A percentile compares a stretch with the other conserved stretches of the same genome.
These are phyloP conservation scores for Diaporthe nobilis DNA, from an alignment of 2,329 filamentous ascomycete genomes.

Conservation along the genomic window DNA sequence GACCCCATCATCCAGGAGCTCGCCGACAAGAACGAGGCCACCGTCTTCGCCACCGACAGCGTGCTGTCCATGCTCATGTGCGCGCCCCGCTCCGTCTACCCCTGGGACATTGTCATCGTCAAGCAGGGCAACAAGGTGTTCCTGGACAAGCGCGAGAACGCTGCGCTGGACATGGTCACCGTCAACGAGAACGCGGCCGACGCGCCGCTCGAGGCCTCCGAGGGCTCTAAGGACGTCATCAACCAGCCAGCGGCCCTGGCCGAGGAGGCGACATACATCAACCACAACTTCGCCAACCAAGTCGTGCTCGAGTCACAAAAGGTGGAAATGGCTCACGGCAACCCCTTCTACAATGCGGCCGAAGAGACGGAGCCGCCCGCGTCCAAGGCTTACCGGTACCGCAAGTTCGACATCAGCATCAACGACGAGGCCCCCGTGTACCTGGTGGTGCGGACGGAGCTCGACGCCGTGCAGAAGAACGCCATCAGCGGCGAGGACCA, in stretches of 20 bases:
- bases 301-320: conserved; percentile 90
- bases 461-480: conserved; percentile 97
- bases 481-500: conserved; percentile 92
- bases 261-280: conserved; percentile 99
- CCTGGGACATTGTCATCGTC: conserved; percentile 96
- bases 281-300: conserved; percentile 99
- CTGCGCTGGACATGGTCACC: conserved; percentile 95
- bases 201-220: conserved; percentile 89
- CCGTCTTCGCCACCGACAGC: conserved; percentile 96
- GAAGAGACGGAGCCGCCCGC: conserved; percentile 95
- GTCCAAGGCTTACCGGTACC: conserved; percentile 98
- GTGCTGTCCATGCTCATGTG: conserved; percentile 99
- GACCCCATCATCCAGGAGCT: conserved; percentile 98
- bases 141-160: conserved; percentile 98
- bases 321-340: conserved; percentile 87
- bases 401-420: conserved; percentile 93
- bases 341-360: conserved; percentile 96
- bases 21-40: conserved; percentile 94
- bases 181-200: conserved; percentile 99
- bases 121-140: conserved; percentile 97
- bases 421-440: conserved; percentile 96
- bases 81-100: conserved; percentile 94
- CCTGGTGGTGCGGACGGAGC: conserved; percentile 92
- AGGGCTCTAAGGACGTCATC: conserved; percentile 93
- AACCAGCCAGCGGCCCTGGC: conserved; percentile 95